Conservation (phyloP, 2,329 filamentous ascomycete species). For the Aspergillus spinulosporus region DNA sequence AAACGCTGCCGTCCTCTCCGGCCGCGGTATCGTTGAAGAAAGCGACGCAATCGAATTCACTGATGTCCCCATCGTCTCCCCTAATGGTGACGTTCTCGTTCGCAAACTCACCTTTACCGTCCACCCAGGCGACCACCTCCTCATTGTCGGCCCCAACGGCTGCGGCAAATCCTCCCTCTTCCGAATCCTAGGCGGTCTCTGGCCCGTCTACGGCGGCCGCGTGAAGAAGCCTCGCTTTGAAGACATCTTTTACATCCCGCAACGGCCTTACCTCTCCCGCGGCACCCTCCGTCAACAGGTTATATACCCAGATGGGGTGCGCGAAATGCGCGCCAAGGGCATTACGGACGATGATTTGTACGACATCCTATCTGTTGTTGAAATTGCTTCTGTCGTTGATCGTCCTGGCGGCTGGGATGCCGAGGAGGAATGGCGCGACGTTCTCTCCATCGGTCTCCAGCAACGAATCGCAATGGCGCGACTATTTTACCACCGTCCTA, state of each 20-base stretch:
- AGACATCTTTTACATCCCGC: conserved; percentile 97
- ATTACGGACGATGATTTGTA: conserved; percentile 79
- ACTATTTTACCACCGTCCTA: conserved; percentile 87
- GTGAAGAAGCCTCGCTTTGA: conserved; percentile 89
- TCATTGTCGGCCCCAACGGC: conserved; percentile 94
- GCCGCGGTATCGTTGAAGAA: conserved; percentile 78
- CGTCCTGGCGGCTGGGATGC: conserved; percentile 84
- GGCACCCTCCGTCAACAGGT: conserved; percentile 95
- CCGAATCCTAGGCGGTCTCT: conserved; percentile 91
- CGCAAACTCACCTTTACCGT: conserved; percentile 84
- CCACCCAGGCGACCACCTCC: conserved; percentile 79
- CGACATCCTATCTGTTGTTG: conserved; percentile 73
- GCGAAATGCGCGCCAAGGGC: conserved; percentile 82
- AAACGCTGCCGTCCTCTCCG: conserved; percentile 78
- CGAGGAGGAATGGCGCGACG: conserved; percentile 94
- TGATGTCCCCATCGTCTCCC: conserved; percentile 91
- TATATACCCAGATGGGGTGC: conserved; percentile 87
- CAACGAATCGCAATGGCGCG: conserved; percentile 96
- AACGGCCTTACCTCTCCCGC: conserved; percentile 87
- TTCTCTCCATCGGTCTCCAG: conserved; percentile 87
- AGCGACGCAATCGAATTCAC: conserved; percentile 81
- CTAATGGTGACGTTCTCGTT: conserved; percentile 91
- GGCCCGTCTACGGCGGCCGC: conserved; percentile 94
- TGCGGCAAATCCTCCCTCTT: conserved; percentile 97
- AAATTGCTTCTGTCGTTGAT: conserved; percentile 79